A percentile compares a stretch with the other conserved stretches of the same genome.
Evolutionary conservation across 345 rosid species (phyloP).

Genomic region (Ceriops zippeliana): DNA sequence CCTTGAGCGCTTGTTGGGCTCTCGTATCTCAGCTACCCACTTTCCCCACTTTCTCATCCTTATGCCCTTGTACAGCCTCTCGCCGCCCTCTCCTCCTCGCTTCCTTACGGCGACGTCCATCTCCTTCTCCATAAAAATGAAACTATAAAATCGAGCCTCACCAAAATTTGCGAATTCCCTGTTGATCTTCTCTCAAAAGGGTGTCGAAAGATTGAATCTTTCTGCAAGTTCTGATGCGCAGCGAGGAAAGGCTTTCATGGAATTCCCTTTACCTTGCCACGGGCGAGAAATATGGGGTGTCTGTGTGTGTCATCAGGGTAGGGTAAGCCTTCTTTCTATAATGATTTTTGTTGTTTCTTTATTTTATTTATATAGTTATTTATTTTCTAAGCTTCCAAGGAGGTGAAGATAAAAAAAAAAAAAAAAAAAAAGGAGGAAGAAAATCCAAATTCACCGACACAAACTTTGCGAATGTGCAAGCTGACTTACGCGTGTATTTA

Average conservation of each 20-base stretch:
- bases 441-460: conserved; percentile 87
- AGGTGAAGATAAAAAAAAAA: conserved; percentile 6
- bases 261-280: background rate
- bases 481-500: background rate
- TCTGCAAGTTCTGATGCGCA: background rate
- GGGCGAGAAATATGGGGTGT: background rate
- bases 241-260: conserved; percentile 13
- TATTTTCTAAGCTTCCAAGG: background rate
- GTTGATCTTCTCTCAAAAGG: background rate
- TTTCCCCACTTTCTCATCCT: conserved; percentile 99
- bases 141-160: background rate
- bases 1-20: conserved; percentile 92
- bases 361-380: too few relatives aligned
- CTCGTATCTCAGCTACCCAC: conserved; percentile 99
- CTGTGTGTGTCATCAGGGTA: conserved; percentile 23
- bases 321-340: conserved; percentile 22
- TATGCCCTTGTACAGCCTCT: conserved; percentile 79
- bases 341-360: background rate
- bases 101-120: conserved; percentile 32
- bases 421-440: conserved; percentile 22
- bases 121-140: conserved; percentile 6
- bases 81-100: conserved; percentile 24
- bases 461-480: conserved; percentile 23
- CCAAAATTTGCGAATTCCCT: background rate
- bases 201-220: background rate